A percentile compares a stretch with the other conserved stretches of the same genome.
These are phyloP conservation scores for Lactifluus pinguis DNA, from an alignment of 768 basidiomycete species.

Conservation along the genomic window DNA sequence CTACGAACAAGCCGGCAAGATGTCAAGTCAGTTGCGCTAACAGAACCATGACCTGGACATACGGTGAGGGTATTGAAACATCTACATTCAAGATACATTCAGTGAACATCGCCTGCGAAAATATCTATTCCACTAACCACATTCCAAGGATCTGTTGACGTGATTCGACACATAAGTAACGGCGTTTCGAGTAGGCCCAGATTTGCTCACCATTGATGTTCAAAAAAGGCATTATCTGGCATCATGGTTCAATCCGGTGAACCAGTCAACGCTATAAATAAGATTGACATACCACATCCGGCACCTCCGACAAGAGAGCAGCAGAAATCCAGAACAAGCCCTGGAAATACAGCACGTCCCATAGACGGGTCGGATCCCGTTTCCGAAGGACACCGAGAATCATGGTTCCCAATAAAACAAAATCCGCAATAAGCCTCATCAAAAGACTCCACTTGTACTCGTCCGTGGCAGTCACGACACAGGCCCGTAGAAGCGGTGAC, in stretches of 20 bases:
- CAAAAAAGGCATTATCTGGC: no score
- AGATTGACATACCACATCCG: not conserved
- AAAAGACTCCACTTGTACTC: not conserved
- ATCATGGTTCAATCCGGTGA: not conserved
- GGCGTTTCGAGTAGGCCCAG: not conserved
- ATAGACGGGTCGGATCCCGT: constrained; percentile 7
- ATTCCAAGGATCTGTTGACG: no score
- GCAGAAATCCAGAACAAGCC: not conserved
- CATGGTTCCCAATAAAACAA: not conserved
- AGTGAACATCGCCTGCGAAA: not conserved
- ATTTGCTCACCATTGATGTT: constrained; percentile 12
- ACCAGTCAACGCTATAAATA: no score
- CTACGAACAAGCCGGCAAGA: not conserved
- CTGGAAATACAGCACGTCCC: no score
- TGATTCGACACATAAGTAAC: not conserved
- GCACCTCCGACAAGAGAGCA: constrained; percentile 5
- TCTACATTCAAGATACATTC: not conserved
- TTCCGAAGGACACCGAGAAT: constrained; percentile 15
- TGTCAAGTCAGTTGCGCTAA: not conserved
- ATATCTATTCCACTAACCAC: not conserved
- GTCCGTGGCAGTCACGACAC: not conserved
- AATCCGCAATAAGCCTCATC: no score
- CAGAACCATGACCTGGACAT: not conserved
- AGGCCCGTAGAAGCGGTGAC: not conserved
- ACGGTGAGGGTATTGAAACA: no score